phyloP scores from a whole-genome alignment of 2,329 filamentous ascomycete species.

The Hymenoscyphus fructigenus region DNA sequence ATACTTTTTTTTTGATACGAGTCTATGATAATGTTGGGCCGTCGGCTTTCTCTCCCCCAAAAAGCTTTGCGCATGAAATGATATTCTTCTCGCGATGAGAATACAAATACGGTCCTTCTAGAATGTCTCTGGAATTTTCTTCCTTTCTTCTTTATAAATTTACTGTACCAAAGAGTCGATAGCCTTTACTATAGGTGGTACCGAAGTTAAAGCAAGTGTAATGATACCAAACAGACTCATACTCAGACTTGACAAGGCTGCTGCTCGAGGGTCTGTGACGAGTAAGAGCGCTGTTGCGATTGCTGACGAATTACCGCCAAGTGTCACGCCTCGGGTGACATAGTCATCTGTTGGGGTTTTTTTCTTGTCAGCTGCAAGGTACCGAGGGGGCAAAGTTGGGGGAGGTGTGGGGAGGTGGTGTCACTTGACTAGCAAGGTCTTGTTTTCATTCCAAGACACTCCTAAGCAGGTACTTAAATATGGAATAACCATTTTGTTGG shows the following conservation, averaged over 20 bases:
- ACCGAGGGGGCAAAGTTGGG: conserved; percentile 1
- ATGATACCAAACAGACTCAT: conserved; percentile 63
- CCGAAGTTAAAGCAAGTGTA: conserved; percentile 57
- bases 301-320: conserved; percentile 61
- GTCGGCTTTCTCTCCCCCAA: neutral
- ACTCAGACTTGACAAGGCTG: conserved; percentile 57
- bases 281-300: conserved; percentile 59
- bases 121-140: neutral
- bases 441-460: neutral
- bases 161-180: conserved; percentile 46
- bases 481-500: neutral
- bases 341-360: conserved; percentile 52
- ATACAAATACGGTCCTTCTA: neutral
- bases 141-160: conserved; percentile 37
- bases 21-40: conserved; percentile 14
- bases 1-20: conserved; percentile 10
- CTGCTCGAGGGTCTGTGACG: conserved; percentile 56
- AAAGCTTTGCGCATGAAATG: neutral
- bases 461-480: neutral
- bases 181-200: conserved; percentile 51
- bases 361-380: conserved; percentile 20
- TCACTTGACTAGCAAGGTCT: conserved; percentile 6
- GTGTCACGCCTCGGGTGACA: conserved; percentile 59
- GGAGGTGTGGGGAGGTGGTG: neutral
- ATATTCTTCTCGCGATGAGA: neutral